Base-by-base conservation (phyloP, 805 yeast species). In the Candida verbasci region DNA sequence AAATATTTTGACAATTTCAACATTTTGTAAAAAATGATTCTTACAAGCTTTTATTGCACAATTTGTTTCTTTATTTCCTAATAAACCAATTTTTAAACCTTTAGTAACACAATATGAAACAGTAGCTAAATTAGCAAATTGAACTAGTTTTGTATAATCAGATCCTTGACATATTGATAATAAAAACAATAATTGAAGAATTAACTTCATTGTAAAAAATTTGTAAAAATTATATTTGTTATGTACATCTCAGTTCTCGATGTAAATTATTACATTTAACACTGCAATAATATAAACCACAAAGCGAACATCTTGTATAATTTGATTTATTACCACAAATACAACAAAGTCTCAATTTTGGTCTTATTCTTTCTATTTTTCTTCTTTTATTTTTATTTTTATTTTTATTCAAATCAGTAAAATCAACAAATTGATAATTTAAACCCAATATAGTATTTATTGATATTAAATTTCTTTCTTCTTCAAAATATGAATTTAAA, bases 401-500 rank as follows among this genome's bases (percentile, higher is more conserved):
- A 4, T 6, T n/a, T 11, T 46, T 39, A n/a, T 35, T 37, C n/a
- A 28, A 33, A 10, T 48, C 52, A 24, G 38, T 22, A 40, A 57
- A 65, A 35, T 66, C 71, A 11, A 67, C 55, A 44, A 65, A 68
- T 41, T 63, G 66, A 46, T 54, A 68, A 43, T 63, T 65, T 31
- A 62, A 53, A 29, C 56, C 56, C 36, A 67, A 53, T n/a, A 68
- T 66, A 21, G 70, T 50, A 45, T 68, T 68, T 34, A 67, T 55
- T 16, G 70, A 56, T 9, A 68, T 61, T 45, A 65, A 53, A 48
- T 68, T 66, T 21, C 69, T 49, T 41, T 68, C 73, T 43, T 68
- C 72, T 47, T 68, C 73, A 39, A 67, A 66, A 42, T 67, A 67
- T 58, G 58, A 61, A 39, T 62, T 65, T 45, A 68, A 57, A 47